A percentile compares a stretch with the other conserved stretches of the same genome.
phyloP scores from a whole-genome alignment of 2,329 filamentous ascomycete genomes.

The Bipolaris sorokiniana region DNA sequence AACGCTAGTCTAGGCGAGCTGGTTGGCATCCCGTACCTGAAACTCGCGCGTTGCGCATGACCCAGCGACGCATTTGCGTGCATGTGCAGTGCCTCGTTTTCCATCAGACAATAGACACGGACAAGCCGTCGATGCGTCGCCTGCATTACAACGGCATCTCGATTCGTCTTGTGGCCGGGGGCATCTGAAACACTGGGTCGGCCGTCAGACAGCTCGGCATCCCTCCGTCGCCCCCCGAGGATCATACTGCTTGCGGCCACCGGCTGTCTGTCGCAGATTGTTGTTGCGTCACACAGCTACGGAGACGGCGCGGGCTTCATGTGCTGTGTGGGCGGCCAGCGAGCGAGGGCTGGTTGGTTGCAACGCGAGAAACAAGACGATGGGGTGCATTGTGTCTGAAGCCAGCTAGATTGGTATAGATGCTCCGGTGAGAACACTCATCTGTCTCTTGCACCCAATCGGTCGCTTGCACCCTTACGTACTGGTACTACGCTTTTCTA shows the following conservation, averaged over 20 bases:
- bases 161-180: conserved; percentile 7
- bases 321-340: conserved; percentile 5
- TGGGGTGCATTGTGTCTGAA: conserved; percentile 13
- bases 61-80: background rate
- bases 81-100: background rate
- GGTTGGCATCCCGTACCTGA: background rate
- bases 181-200: conserved; percentile 22
- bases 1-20: background rate
- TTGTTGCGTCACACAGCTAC: conserved; percentile 16
- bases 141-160: conserved; percentile 13
- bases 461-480: background rate
- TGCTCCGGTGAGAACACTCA: background rate
- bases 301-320: conserved; percentile 27
- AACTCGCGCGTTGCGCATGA: background rate
- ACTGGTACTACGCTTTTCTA: background rate
- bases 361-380: background rate
- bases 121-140: conserved; percentile 6
- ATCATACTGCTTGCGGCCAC: conserved; percentile 13
- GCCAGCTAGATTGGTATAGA: conserved; percentile 2
- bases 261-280: conserved; percentile 21
- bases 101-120: background rate
- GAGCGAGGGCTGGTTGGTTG: background rate
- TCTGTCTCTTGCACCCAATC: too few species aligned
- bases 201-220: conserved; percentile 15
- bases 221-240: background rate